Conservation (phyloP, 2,329 filamentous ascomycete genomes). For the Aspergillus sp. region DNA sequence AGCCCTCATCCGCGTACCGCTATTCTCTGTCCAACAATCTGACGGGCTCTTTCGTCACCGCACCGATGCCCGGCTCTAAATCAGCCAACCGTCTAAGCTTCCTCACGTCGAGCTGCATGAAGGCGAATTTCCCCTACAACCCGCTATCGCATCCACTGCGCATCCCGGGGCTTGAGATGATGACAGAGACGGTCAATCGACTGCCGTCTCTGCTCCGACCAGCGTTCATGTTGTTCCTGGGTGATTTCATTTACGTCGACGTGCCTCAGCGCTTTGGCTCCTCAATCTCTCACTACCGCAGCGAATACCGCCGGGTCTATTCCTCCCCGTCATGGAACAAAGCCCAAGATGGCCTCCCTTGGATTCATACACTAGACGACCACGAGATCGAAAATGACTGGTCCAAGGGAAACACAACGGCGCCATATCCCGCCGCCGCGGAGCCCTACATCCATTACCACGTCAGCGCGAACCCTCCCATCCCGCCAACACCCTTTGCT, state of each 20-base stretch:
- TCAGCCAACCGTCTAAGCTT: conserved; percentile 79
- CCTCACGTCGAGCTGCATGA: conserved; percentile 87
- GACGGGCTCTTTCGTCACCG: conserved; percentile 76
- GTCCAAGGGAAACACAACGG: conserved; percentile 72
- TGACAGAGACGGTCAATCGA: conserved; percentile 71
- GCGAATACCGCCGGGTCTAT: conserved; percentile 95
- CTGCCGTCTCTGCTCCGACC: conserved; percentile 58
- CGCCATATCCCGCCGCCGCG: conserved; percentile 74
- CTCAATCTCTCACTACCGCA: conserved; percentile 73
- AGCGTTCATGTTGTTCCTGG: conserved; percentile 62
- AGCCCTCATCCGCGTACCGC: conserved; percentile 73
- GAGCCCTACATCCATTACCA: conserved; percentile 90
- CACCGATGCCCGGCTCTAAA: conserved; percentile 67
- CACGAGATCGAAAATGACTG: conserved; percentile 97
- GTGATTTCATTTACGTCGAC: conserved; percentile 61
- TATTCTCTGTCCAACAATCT: conserved; percentile 87
- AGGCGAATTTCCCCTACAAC: conserved; percentile 86
- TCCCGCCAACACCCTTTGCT: conserved; percentile 50
- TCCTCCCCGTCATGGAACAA: conserved; percentile 82
- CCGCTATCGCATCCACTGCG: conserved; percentile 79
- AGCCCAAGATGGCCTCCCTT: conserved; percentile 73
- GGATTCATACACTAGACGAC: conserved; percentile 96
- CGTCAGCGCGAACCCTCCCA: conserved; percentile 77
- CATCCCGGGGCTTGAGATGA: conserved; percentile 75
- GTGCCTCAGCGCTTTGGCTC: conserved; percentile 79